Conservation (phyloP, 2,329 filamentous ascomycete species). For the Pseudogymnoascus destructans region DNA sequence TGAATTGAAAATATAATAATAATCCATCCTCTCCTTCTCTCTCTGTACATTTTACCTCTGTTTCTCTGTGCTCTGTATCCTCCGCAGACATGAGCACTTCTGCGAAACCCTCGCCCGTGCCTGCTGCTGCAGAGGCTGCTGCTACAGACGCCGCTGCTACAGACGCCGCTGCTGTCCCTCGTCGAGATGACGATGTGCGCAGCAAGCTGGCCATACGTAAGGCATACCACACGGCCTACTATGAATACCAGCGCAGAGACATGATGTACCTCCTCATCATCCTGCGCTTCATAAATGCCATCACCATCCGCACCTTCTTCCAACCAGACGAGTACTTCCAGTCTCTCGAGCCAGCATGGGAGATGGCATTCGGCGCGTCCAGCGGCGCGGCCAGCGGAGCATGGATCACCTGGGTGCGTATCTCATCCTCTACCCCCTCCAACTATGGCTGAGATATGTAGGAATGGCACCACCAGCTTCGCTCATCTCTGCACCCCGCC, state of each 20-base stretch:
- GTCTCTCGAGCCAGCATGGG: conserved; percentile 87
- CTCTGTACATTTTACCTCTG: background rate
- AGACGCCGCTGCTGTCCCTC: background rate
- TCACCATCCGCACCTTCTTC: conserved; percentile 78
- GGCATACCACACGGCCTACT: background rate
- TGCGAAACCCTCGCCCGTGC: background rate
- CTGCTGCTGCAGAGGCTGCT: background rate
- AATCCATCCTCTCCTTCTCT: background rate
- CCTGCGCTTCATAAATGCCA: conserved; percentile 67
- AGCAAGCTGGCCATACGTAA: background rate
- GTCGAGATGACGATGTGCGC: background rate
- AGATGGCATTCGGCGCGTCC: conserved; percentile 62
- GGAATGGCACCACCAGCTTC: conserved; percentile 86
- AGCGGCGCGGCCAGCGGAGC: conserved; percentile 60
- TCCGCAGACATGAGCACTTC: background rate
- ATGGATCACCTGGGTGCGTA: conserved; percentile 87
- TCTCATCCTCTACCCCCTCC: background rate
- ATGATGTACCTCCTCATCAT: conserved; percentile 35
- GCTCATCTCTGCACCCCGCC: conserved; percentile 82
- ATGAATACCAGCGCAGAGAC: conserved; percentile 13
- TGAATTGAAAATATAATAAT: background rate
- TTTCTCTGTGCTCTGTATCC: background rate
- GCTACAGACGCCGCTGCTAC: too few relatives aligned
- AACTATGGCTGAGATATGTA: conserved; percentile 28
- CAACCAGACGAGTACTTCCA: conserved; percentile 98